phyloP scores from a whole-genome alignment of 768 basidiomycete species.

The Sistotremastrum suecicum region DNA sequence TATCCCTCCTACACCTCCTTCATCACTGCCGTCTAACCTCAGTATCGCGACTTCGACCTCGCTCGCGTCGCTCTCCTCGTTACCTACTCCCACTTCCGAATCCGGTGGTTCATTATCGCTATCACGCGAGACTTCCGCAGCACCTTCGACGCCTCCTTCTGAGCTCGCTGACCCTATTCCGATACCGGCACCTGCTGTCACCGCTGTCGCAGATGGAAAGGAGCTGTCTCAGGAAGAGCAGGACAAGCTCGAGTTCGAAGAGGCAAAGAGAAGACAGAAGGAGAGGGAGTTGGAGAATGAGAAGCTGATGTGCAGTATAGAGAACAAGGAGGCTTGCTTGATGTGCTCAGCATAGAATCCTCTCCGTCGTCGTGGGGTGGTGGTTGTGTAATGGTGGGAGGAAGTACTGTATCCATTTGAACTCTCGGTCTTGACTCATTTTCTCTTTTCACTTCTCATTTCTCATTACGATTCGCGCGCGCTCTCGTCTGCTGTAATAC shows the following conservation, averaged over 20 bases:
- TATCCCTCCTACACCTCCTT: constrained; percentile 12
- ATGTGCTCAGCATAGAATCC: constrained; percentile 50
- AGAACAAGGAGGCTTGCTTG: constrained; percentile 88
- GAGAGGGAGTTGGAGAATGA: constrained; percentile 71
- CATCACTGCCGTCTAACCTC: constrained; percentile 15
- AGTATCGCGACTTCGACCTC: constrained; percentile 9
- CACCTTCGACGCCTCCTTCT: not conserved
- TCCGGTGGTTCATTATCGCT: not conserved
- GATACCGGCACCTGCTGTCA: constrained; percentile 1
- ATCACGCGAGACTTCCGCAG: constrained; percentile 3
- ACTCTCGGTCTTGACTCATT: too few species aligned
- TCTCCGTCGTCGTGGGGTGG: constrained; percentile 7
- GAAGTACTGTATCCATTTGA: too few species aligned
- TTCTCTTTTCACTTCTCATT: too few species aligned
- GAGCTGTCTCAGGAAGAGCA: constrained; percentile 26
- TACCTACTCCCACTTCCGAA: too few species aligned
- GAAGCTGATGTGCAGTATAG: constrained; percentile 69
- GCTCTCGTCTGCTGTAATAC: too few species aligned
- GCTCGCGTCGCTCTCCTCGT: constrained; percentile 20
- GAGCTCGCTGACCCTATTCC: constrained; percentile 1
- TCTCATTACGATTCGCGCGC: too few species aligned
- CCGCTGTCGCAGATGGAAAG: not conserved
- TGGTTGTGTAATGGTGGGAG: not conserved
- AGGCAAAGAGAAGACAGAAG: constrained; percentile 54
- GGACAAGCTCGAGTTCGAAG: constrained; percentile 62